Evolutionary conservation across 345 rosid species (phyloP).

Genomic region (Stellera chamaejasme): DNA sequence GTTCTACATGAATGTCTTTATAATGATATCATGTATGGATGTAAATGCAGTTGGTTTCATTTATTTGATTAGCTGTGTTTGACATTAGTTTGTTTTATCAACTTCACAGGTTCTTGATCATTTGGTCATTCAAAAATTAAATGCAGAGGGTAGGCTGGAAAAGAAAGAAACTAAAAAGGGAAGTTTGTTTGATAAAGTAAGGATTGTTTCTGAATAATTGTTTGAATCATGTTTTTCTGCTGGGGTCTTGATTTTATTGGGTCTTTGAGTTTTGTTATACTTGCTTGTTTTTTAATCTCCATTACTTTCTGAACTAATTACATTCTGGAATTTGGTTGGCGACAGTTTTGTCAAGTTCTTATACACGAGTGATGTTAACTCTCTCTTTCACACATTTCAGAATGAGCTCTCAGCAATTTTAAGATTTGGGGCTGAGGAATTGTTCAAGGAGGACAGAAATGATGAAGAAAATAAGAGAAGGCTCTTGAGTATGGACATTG

Average conservation of each 20-base stretch:
- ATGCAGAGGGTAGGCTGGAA: constrained; percentile 99
- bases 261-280: too few relatives aligned
- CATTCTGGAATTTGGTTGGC: too few relatives aligned
- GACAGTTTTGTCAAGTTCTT: not conserved
- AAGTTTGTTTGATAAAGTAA: constrained; percentile 86
- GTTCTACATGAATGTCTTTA: not conserved
- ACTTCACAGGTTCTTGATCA: constrained; percentile 84
- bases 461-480: constrained; percentile 97
- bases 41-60: constrained; percentile 1
- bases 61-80: not conserved
- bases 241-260: not conserved
- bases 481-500: constrained; percentile 89
- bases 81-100: constrained; percentile 15
- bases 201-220: constrained; percentile 7
- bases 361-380: not conserved
- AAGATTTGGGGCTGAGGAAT: constrained; percentile 99
- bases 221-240: not conserved
- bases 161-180: constrained; percentile 97
- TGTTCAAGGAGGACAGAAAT: constrained; percentile 90
- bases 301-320: not conserved
- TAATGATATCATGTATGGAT: not conserved
- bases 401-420: constrained; percentile 96
- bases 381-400: constrained; percentile 27
- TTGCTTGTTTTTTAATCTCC: not conserved
- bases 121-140: constrained; percentile 95